phyloP scores from a whole-genome alignment of 2,329 filamentous ascomycete species.

The Ceratocystis ficicola region DNA sequence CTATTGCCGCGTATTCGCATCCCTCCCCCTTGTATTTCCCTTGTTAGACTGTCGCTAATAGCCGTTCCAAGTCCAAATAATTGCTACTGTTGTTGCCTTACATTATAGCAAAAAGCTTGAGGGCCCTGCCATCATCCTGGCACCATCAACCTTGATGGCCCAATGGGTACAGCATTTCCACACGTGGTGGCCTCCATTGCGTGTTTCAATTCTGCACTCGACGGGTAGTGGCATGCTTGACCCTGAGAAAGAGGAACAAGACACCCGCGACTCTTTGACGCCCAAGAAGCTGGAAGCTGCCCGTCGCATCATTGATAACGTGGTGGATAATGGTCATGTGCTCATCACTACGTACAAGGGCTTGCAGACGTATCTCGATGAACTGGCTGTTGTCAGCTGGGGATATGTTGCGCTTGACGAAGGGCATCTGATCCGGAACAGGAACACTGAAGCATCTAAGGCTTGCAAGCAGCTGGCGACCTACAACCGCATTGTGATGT shows the following conservation, averaged over 20 bases:
- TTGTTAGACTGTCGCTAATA: constrained; percentile 13
- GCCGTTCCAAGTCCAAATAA: constrained; percentile 38
- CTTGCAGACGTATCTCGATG: constrained; percentile 78
- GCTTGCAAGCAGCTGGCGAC: constrained; percentile 90
- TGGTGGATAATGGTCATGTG: constrained; percentile 76
- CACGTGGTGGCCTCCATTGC: constrained; percentile 96
- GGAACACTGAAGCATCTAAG: constrained; percentile 86
- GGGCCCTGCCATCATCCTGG: constrained; percentile 81
- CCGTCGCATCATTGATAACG: constrained; percentile 67
- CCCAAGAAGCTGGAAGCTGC: constrained; percentile 52
- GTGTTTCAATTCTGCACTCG: constrained; percentile 88
- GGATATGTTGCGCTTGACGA: constrained; percentile 90
- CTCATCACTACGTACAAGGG: constrained; percentile 93
- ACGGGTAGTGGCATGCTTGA: constrained; percentile 96
- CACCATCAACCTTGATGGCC: constrained; percentile 84
- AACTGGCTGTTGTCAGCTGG: constrained; percentile 76
- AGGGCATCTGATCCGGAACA: constrained; percentile 96
- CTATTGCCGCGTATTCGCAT: not conserved
- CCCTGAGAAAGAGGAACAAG: constrained; percentile 48
- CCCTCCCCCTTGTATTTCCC: not conserved
- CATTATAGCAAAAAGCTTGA: constrained; percentile 81
- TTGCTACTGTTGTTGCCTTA: constrained; percentile 73
- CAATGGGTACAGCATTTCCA: constrained; percentile 99
- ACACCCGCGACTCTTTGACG: constrained; percentile 36
- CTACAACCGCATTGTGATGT: constrained; percentile 80